Evolutionary conservation across 1,139 yeast species (phyloP).

Genomic region (Pichia sp.): DNA sequence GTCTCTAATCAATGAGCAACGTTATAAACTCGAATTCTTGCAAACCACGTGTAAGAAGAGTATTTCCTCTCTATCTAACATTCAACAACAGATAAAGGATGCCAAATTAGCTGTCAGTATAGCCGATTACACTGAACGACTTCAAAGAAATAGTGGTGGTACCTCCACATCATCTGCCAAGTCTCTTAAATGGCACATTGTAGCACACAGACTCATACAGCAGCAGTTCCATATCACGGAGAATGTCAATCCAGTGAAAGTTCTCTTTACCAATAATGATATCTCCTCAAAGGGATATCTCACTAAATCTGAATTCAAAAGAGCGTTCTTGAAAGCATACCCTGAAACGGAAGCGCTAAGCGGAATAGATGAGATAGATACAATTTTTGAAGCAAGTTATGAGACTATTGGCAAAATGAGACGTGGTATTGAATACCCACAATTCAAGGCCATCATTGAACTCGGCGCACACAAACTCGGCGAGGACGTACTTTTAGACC

Average conservation of each 20-base stretch:
- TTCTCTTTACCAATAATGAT: constrained; percentile 22
- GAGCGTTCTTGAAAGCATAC: constrained; percentile 47
- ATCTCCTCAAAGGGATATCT: constrained; percentile 40
- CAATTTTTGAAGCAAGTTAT: constrained; percentile 24
- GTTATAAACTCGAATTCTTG: constrained; percentile 8
- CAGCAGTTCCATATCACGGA: background rate
- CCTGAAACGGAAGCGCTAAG: constrained; percentile 15
- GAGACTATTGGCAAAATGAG: constrained; percentile 13
- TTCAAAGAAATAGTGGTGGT: too few relatives aligned
- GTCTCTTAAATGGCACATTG: too few relatives aligned
- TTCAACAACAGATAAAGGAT: too few relatives aligned
- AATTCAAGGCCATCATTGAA: constrained; percentile 18
- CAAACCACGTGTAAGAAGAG: too few relatives aligned
- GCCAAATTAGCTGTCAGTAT: too few relatives aligned
- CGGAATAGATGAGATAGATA: constrained; percentile 16
- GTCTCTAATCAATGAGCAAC: constrained; percentile 6
- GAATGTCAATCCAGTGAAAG: constrained; percentile 7
- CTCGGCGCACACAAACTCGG: too few relatives aligned
- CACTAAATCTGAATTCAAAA: constrained; percentile 64
- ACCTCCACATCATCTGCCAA: too few relatives aligned
- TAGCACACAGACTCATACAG: background rate
- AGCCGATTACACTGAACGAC: too few relatives aligned
- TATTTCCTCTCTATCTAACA: too few relatives aligned
- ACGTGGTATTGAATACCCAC: constrained; percentile 21
- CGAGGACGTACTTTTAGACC: too few relatives aligned